Evolutionary conservation across 2,329 filamentous ascomycete genomes (phyloP).

Genomic region (Seiridium unicorne): DNA sequence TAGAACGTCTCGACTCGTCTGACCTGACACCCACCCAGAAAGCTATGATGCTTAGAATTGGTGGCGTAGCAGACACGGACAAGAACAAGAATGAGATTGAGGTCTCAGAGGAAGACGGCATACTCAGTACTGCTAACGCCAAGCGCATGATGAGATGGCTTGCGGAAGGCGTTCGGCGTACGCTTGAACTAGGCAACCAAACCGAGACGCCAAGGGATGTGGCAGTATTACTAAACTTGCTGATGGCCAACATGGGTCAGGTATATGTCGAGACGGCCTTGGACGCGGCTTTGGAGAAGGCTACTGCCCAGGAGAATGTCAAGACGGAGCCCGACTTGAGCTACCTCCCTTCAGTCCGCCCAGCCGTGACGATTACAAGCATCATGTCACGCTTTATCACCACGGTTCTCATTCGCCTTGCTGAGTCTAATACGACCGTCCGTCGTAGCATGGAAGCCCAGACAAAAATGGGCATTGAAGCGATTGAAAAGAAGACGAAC

Average conservation of each 20-base stretch:
- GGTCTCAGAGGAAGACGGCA: conserved; percentile 85
- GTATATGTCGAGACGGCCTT: conserved; percentile 69
- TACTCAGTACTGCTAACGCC: conserved; percentile 79
- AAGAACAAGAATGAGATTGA: conserved; percentile 84
- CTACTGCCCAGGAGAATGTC: conserved; percentile 70
- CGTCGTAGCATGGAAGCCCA: conserved; percentile 86
- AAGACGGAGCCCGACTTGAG: conserved; percentile 86
- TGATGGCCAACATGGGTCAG: conserved; percentile 85
- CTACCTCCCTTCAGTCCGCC: conserved; percentile 76
- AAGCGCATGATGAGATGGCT: conserved; percentile 98
- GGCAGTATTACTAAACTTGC: conserved; percentile 75
- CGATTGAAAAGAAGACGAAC: conserved; percentile 82
- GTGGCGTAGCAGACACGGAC: conserved; percentile 74
- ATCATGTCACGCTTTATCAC: conserved; percentile 91
- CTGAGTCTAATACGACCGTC: conserved; percentile 85
- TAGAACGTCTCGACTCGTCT: conserved; percentile 83
- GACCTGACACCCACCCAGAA: conserved; percentile 88
- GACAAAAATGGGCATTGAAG: conserved; percentile 68
- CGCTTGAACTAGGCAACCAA: conserved; percentile 83
- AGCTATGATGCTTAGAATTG: conserved; percentile 84
- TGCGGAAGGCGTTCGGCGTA: conserved; percentile 88
- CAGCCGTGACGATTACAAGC: conserved; percentile 84
- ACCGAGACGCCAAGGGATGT: conserved; percentile 94
- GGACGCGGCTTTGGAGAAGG: conserved; percentile 70
- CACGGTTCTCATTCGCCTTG: conserved; percentile 86